A percentile compares a stretch with the other conserved stretches of the same genome.
These are phyloP conservation scores for Viola pubescens DNA, from an alignment of 441 rosid genomes.

Conservation along the genomic window DNA sequence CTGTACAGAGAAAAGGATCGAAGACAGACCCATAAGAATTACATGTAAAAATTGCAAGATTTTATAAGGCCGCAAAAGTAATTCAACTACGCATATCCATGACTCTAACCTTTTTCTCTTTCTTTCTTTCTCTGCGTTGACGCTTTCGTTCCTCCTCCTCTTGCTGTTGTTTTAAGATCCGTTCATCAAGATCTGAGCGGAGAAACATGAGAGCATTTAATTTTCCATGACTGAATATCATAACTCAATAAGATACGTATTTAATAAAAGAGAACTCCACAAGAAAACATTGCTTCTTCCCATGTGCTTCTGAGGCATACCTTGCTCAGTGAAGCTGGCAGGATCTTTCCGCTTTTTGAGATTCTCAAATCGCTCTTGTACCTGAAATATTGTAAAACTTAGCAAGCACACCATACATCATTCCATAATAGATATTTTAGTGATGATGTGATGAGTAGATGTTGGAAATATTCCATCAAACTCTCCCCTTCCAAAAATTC, in stretches of 20 bases:
- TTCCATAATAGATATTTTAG: background rate
- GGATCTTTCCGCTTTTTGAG: conserved; percentile 83
- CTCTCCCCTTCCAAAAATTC: background rate
- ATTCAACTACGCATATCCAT: background rate
- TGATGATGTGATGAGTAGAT: background rate
- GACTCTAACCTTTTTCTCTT: conserved; percentile 77
- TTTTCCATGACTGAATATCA: conserved; percentile 3
- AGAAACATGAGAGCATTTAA: background rate
- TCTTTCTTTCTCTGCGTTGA: conserved; percentile 71
- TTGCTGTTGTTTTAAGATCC: conserved; percentile 75
- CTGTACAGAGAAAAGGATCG: conserved; percentile 30
- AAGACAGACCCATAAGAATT: background rate
- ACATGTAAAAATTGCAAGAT: background rate
- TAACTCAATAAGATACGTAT: background rate
- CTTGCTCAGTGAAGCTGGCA: conserved; percentile 90
- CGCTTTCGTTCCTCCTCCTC: conserved; percentile 84
- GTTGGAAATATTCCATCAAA: background rate
- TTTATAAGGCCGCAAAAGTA: background rate
- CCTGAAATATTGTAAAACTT: conserved; percentile 37
- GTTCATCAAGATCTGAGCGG: conserved; percentile 71
- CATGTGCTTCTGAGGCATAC: conserved; percentile 27
- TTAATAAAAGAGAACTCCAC: background rate
- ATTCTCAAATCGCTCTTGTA: conserved; percentile 75
- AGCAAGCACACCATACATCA: background rate
- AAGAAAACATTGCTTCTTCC: background rate